phyloP scores from a whole-genome alignment of 768 basidiomycete species.

The Sistotremastrum niveocremeum region DNA sequence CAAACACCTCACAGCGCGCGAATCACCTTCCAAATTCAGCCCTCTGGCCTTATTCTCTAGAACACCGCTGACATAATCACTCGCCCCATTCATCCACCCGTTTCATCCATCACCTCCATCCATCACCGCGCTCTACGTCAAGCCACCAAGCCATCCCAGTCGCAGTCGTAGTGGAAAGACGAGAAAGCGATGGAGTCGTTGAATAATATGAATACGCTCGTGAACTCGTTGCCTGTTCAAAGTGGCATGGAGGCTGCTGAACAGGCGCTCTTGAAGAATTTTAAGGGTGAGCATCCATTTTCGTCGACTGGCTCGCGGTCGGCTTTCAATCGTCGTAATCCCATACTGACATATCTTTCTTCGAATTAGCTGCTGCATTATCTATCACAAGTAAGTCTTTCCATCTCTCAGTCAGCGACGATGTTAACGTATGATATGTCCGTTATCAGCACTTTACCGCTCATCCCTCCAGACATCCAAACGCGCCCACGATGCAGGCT shows the following conservation, averaged over 20 bases:
- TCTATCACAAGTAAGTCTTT: slow-evolving; percentile 3
- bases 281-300: slow-evolving; percentile 41
- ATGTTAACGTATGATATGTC: slow-evolving; percentile 36
- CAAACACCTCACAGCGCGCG: no score
- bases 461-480: slow-evolving; percentile 68
- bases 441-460: slow-evolving; percentile 70
- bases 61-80: no score
- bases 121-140: no score
- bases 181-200: slow-evolving; percentile 49
- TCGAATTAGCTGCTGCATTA: neutral
- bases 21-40: no score
- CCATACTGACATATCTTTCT: slow-evolving; percentile 3
- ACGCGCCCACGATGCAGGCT: slow-evolving; percentile 69
- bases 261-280: slow-evolving; percentile 69
- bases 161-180: no score
- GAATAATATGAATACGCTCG: slow-evolving; percentile 60
- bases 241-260: slow-evolving; percentile 58
- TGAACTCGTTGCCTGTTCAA: slow-evolving; percentile 40
- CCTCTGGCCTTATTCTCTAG: no score
- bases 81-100: no score
- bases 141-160: no score
- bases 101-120: no score
- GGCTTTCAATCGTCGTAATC: slow-evolving; percentile 11
- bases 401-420: slow-evolving; percentile 37
- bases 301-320: neutral